These are phyloP conservation scores for Raffaelea deltoideospora DNA, from an alignment of 2,329 filamentous ascomycete genomes.

Conservation along the genomic window DNA sequence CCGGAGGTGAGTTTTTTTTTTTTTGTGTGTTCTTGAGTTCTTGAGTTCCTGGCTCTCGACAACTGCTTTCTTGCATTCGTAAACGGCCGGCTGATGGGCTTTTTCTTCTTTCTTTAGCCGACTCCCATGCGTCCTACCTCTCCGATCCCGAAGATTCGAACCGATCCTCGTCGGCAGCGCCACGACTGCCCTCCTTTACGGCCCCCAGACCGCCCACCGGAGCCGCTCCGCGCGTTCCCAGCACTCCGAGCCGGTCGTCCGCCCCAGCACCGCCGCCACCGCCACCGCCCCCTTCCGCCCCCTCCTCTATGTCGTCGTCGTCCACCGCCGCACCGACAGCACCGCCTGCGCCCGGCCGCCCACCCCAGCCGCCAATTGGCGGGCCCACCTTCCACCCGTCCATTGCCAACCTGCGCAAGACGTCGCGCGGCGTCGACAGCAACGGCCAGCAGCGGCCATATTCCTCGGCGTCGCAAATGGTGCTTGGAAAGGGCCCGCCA, in stretches of 20 bases:
- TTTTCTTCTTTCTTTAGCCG: slow-evolving; percentile 41
- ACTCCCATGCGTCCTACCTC: slow-evolving; percentile 55
- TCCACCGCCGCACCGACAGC: slow-evolving; percentile 18
- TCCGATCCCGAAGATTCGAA: slow-evolving; percentile 60
- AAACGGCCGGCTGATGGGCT: neutral
- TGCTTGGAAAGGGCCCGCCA: slow-evolving; percentile 46
- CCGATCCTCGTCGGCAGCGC: slow-evolving; percentile 31
- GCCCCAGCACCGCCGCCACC: slow-evolving; percentile 18
- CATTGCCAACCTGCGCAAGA: slow-evolving; percentile 46
- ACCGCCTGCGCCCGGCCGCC: neutral
- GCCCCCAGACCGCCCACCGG: slow-evolving; percentile 45
- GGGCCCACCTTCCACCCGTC: slow-evolving; percentile 28
- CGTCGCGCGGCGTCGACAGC: slow-evolving; percentile 25
- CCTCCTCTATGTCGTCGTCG: slow-evolving; percentile 22
- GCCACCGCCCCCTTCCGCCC: neutral
- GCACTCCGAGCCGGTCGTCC: slow-evolving; percentile 39
- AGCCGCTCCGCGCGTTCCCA: slow-evolving; percentile 43
- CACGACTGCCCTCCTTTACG: slow-evolving; percentile 34
- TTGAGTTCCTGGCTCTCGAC: too few species aligned
- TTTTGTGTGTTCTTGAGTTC: neutral
- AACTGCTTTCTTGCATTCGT: slow-evolving; percentile 9
- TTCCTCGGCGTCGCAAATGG: slow-evolving; percentile 40
- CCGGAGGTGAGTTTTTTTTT: slow-evolving; percentile 35
- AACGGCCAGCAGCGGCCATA: slow-evolving; percentile 32
- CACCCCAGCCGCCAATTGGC: slow-evolving; percentile 1